These are phyloP conservation scores for Cenchrus americanus DNA, from an alignment of 176 grass and related monocot species.

Conservation along the genomic window DNA sequence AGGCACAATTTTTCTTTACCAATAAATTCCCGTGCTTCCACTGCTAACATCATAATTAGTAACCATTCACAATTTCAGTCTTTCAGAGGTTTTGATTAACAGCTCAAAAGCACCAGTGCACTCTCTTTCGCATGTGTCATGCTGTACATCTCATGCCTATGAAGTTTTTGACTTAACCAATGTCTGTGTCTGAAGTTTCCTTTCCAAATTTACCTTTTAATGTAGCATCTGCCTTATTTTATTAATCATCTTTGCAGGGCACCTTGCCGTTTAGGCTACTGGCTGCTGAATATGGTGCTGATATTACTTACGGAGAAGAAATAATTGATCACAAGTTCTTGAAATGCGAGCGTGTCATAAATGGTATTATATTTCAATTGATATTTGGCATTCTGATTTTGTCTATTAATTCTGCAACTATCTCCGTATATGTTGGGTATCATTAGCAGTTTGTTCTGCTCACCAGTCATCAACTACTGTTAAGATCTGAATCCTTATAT, in stretches of 20 bases:
- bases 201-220: background rate
- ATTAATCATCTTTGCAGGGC: conserved; percentile 56
- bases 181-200: background rate
- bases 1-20: background rate
- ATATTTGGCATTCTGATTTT: conserved; percentile 23
- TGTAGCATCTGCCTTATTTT: conserved; percentile 34
- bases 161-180: background rate
- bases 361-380: conserved; percentile 60
- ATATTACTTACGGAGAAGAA: conserved; percentile 97
- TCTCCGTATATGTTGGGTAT: background rate
- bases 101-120: background rate
- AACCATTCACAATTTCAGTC: background rate
- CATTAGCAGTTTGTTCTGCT: background rate
- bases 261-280: conserved; percentile 83
- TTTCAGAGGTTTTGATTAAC: background rate
- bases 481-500: background rate
- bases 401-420: conserved; percentile 15
- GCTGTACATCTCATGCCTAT: background rate
- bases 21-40: background rate
- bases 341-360: conserved; percentile 74
- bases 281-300: conserved; percentile 89
- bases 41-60: background rate
- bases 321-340: conserved; percentile 94
- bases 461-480: background rate
- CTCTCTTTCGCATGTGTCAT: background rate